Conservation (phyloP, 2,329 filamentous ascomycete genomes). For the Tolypocladium amazonense region DNA sequence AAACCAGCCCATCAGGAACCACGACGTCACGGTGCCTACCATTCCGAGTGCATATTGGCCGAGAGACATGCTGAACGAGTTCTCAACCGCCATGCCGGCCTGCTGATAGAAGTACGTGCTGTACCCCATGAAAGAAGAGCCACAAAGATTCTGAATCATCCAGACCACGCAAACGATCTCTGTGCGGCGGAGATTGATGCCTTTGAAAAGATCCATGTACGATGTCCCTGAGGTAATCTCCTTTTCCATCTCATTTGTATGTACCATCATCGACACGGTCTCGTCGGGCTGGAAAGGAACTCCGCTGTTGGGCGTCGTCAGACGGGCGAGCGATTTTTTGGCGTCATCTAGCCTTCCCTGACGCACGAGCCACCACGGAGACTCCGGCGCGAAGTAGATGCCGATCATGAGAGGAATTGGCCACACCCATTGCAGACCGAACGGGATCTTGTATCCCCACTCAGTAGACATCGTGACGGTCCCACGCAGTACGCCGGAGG, state of each 20-base stretch:
- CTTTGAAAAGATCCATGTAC: slow-evolving; percentile 38
- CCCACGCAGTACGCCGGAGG: slow-evolving; percentile 29
- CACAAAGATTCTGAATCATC: slow-evolving; percentile 29
- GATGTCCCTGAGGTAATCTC: slow-evolving; percentile 25
- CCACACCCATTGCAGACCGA: slow-evolving; percentile 39
- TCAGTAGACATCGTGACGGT: slow-evolving; percentile 25
- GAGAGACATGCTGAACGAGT: slow-evolving; percentile 28
- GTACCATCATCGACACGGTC: slow-evolving; percentile 38
- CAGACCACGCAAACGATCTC: slow-evolving; percentile 34
- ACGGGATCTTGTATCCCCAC: slow-evolving; percentile 37
- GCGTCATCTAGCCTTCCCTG: slow-evolving; percentile 26
- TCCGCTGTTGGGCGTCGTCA: slow-evolving; percentile 26
- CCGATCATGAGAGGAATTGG: slow-evolving; percentile 31
- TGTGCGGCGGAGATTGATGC: slow-evolving; percentile 32
- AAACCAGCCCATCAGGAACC: slow-evolving; percentile 30
- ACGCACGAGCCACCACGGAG: slow-evolving; percentile 39
- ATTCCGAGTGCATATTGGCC: slow-evolving; percentile 32
- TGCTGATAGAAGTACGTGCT: slow-evolving; percentile 41
- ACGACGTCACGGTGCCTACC: slow-evolving; percentile 33
- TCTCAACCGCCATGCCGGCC: slow-evolving; percentile 26
- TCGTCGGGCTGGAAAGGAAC: slow-evolving; percentile 27
- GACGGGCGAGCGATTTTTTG: slow-evolving; percentile 24
- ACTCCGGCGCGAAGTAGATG: slow-evolving; percentile 34
- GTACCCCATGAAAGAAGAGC: slow-evolving; percentile 41
- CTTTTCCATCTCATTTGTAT: slow-evolving; percentile 39